phyloP scores from a whole-genome alignment of 1,284 basidiomycete genomes.

The Golubevia sp. region DNA sequence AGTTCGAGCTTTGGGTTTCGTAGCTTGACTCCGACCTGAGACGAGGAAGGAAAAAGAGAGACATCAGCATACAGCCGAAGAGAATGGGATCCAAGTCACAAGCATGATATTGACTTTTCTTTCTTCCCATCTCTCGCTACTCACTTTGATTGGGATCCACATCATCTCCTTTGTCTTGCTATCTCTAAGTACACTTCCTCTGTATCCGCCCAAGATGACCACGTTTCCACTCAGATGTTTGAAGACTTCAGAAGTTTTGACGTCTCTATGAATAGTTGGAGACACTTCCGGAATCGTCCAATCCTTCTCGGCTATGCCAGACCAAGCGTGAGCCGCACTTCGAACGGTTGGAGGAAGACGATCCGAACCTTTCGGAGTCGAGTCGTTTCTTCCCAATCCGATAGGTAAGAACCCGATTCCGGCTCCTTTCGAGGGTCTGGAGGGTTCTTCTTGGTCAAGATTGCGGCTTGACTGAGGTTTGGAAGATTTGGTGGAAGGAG shows the following conservation, averaged over 20 bases:
- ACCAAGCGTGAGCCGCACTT: background rate
- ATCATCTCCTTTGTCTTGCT: slow-evolving; percentile 36
- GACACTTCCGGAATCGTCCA: background rate
- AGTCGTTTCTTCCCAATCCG: background rate
- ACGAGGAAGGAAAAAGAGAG: no score
- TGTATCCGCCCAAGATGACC: slow-evolving; percentile 37
- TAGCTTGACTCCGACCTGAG: slow-evolving; percentile 25
- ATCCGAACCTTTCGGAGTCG: background rate
- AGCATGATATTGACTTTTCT: no score
- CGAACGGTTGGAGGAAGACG: background rate
- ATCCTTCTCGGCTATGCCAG: background rate
- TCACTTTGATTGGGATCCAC: slow-evolving; percentile 40
- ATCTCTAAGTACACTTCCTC: slow-evolving; percentile 32
- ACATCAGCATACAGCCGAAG: background rate
- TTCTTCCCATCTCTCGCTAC: background rate
- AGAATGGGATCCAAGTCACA: no score
- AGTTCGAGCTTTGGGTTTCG: slow-evolving; percentile 35
- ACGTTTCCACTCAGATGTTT: slow-evolving; percentile 34
- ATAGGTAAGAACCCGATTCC: background rate
- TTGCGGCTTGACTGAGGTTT: background rate
- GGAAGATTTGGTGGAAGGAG: background rate
- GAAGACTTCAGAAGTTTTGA: slow-evolving; percentile 23
- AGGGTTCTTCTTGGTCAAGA: background rate
- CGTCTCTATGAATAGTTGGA: background rate
- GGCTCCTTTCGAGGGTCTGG: background rate